Evolutionary conservation across 495 filamentous ascomycete genomes (phyloP), one percentile per base, ranked within the genome.

Genomic region (Rhypophila decipiens): DNA sequence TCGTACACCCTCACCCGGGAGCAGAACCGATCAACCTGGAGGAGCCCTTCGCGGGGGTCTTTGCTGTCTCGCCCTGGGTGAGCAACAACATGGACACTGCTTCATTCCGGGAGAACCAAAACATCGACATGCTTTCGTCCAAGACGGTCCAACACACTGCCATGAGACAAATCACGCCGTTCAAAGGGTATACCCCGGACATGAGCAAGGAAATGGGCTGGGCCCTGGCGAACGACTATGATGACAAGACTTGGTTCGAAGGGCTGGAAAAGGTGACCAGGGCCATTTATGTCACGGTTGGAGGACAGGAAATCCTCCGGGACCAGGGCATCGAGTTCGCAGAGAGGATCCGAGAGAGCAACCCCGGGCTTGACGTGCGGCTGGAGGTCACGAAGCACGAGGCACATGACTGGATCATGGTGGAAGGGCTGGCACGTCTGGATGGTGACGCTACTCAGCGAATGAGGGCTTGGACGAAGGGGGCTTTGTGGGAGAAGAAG

Each of bases 91-190:
- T 24, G 5, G 19, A 54, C 9, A 37, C 22, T n/a, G 9, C 18
- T 12, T 52, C 55, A 5, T 53, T 48, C 24, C 8, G 2, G 5
- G 44, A 46, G 19, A 64, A 64, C 36, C 24, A 22, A 2, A n/a
- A 19, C 2, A 56, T 64, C n/a, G 63, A 66, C 20, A 66, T 66
- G 63, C 34, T 66, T 0, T 56, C 50, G 17, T 17, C 52, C 11
- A 5, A 1, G 1, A 39, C 56, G 10, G 21, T 51, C 23, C 8
- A 18, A 2, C 27, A 13, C 1, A 4, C 23, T 21, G 4, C 10
- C 11, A 22, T 13, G 11, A 5, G 36, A 5, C 2, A 56, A 0
- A 2, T 54, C 3, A 47, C 22, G 2, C 49, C 39, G 1, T 43
- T 18, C 0, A 35, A 15, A 1, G 24, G 20, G 8, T 58, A 52